Base-by-base conservation (phyloP, 768 basidiomycete species). In the Mycena filopes region DNA sequence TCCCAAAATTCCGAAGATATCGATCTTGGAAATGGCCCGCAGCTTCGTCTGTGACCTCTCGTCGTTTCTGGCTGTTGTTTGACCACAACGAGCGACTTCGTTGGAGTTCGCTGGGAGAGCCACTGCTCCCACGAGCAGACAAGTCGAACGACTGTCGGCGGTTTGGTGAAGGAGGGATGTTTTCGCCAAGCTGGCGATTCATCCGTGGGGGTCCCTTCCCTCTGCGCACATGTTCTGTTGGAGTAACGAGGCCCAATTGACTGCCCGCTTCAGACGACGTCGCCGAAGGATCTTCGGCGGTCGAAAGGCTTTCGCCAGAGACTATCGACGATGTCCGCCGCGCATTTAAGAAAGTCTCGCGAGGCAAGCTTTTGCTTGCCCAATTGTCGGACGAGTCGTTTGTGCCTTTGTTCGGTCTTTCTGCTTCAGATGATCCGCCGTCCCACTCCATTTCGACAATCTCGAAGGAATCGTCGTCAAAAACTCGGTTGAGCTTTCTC, bases 401-500 rank as follows among this genome's bases (percentile, higher is more conserved):
- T n/a, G n/a, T n/a, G 10, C 20, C 33, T 21, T 42, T 41, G 33
- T 33, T 23, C 6, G 28, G 29, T 12, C 13, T 20, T 59, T 63
- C 54, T 23, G 20, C 13, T 31, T 33, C 46, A 18, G 36, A 26
- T 28, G 46, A 38, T n/a, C 26, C 23, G 21, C 55, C 28, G n/a
- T 43, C 36, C 41, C 26, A 50, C 42, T 51, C 48, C 45, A 55
- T 45, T 10, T 43, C 41, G 26, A 53, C n/a, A 23, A 43, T 36
- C 40, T n/a, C 18, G 31, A 53, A 29, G n/a, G 43, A 38, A 20
- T 40, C 57, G 29, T 82, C 78, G 40, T 80, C 80, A 43, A 87
- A 79, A 49, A 82, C 78, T 53, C 75, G 78, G 65, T 79, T 80
- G 49, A 86, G 73, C 66, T 82, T 85, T 40, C 80, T 75, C 26